These are phyloP conservation scores for Argentina anserina DNA, from an alignment of 306 rosid species.

Conservation along the genomic window DNA sequence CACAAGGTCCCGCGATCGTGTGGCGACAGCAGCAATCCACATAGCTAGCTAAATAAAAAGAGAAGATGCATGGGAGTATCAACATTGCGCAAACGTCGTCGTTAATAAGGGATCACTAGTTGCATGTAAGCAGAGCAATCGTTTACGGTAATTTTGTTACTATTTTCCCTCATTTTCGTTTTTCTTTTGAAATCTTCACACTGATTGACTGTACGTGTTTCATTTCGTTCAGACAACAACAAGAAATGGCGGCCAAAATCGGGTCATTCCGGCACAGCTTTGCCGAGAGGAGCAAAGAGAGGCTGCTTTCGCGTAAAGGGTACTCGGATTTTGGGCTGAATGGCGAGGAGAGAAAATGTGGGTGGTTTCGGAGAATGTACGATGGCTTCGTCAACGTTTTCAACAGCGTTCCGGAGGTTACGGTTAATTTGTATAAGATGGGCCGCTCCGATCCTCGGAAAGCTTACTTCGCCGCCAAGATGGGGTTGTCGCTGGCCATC, in stretches of 20 bases:
- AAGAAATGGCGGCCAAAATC: conserved; percentile 29
- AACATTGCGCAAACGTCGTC: no score
- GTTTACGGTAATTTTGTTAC: no score
- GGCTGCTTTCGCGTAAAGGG: conserved; percentile 40
- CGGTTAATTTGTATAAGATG: conserved; percentile 42
- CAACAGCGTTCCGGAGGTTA: conserved; percentile 2
- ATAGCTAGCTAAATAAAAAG: no score
- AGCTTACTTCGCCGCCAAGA: conserved; percentile 47
- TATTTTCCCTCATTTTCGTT: neutral
- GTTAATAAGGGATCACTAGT: no score
- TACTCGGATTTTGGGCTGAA: conserved; percentile 34
- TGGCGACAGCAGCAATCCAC: no score
- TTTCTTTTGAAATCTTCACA: neutral
- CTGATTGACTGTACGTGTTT: neutral
- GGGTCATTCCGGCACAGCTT: conserved; percentile 64
- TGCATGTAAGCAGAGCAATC: no score
- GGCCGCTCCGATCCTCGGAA: conserved; percentile 65
- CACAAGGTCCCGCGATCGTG: no score
- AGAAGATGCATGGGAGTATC: no score
- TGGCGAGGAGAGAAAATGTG: conserved; percentile 14
- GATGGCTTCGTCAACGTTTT: conserved; percentile 33
- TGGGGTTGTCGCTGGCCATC: conserved; percentile 51
- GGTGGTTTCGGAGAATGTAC: conserved; percentile 37
- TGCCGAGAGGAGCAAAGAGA: conserved; percentile 55
- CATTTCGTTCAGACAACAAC: neutral